Evolutionary conservation across 2,329 filamentous ascomycete species (phyloP).

Genomic region (Coniochaeta sp.): DNA sequence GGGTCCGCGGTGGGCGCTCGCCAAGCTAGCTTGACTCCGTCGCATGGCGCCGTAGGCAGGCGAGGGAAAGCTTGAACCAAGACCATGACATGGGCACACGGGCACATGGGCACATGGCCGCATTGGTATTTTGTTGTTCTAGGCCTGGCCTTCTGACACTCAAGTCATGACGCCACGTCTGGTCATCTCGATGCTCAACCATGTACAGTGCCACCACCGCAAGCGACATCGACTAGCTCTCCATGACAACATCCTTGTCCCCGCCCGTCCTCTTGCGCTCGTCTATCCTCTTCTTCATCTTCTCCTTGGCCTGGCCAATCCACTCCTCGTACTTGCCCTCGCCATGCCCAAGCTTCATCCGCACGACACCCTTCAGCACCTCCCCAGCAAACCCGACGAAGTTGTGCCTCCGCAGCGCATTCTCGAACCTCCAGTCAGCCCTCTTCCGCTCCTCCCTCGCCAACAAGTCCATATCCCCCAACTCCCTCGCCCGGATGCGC

Average conservation of each 20-base stretch:
- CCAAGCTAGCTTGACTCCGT: not conserved
- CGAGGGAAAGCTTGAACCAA: not conserved
- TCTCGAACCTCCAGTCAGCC: conserved; percentile 87
- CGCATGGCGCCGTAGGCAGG: not conserved
- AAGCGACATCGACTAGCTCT: conserved; percentile 11
- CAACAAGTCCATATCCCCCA: conserved; percentile 75
- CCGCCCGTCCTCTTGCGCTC: conserved; percentile 19
- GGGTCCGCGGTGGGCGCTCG: not conserved
- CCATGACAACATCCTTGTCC: conserved; percentile 22
- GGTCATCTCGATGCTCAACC: not conserved
- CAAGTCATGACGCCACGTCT: not conserved
- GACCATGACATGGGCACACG: not conserved
- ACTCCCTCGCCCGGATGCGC: conserved; percentile 66
- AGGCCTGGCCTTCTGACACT: not conserved
- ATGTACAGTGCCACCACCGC: not conserved
- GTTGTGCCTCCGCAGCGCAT: conserved; percentile 84
- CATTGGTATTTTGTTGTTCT: not conserved
- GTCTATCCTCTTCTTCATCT: conserved; percentile 22
- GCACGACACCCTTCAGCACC: conserved; percentile 80
- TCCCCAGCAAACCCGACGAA: conserved; percentile 95
- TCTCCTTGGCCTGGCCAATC: conserved; percentile 51
- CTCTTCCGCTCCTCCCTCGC: conserved; percentile 78
- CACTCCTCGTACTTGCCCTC: conserved; percentile 62
- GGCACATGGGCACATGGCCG: no score
- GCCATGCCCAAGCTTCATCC: conserved; percentile 60